Conservation (phyloP, 225 moss, liverwort and hornwort genomes). For the Sphagnum contortum region DNA sequence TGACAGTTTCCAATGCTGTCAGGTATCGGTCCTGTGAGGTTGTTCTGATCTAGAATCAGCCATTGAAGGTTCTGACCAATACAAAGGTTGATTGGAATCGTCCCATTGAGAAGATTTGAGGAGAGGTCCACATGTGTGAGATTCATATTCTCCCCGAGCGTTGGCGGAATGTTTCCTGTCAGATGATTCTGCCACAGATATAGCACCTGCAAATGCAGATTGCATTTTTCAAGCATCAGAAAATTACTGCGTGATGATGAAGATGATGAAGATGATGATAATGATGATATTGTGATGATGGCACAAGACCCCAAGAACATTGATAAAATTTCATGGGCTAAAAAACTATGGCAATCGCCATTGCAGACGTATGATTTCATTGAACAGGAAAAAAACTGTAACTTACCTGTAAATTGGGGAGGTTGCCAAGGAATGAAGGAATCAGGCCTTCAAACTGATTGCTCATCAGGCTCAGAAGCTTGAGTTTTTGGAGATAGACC, state of each 20-base stretch:
- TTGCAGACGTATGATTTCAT: too few relatives aligned
- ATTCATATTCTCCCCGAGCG: conserved; percentile 46
- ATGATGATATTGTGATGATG: too few relatives aligned
- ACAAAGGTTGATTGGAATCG: conserved; percentile 55
- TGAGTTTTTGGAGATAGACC: conserved; percentile 39
- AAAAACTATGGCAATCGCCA: too few relatives aligned
- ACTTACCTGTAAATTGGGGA: conserved; percentile 51
- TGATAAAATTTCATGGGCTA: too few relatives aligned
- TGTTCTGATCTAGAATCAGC: conserved; percentile 52
- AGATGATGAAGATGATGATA: too few relatives aligned
- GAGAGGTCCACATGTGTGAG: conserved; percentile 59
- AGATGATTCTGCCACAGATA: conserved; percentile 75
- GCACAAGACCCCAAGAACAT: too few relatives aligned
- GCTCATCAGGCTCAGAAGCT: conserved; percentile 56
- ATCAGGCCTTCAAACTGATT: conserved; percentile 55
- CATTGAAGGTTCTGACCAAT: conserved; percentile 44
- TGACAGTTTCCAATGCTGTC: conserved; percentile 45
- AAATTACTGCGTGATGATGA: too few relatives aligned
- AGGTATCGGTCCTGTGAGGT: conserved; percentile 57
- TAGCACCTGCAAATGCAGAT: conserved; percentile 27
- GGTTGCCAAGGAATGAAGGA: conserved; percentile 46
- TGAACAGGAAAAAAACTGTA: too few relatives aligned
- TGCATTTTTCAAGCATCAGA: too few relatives aligned
- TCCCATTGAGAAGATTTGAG: conserved; percentile 42
- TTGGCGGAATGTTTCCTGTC: conserved; percentile 50